Evolutionary conservation across 73 alveolate species (phyloP).

Genomic region (Loxodes magnus): DNA sequence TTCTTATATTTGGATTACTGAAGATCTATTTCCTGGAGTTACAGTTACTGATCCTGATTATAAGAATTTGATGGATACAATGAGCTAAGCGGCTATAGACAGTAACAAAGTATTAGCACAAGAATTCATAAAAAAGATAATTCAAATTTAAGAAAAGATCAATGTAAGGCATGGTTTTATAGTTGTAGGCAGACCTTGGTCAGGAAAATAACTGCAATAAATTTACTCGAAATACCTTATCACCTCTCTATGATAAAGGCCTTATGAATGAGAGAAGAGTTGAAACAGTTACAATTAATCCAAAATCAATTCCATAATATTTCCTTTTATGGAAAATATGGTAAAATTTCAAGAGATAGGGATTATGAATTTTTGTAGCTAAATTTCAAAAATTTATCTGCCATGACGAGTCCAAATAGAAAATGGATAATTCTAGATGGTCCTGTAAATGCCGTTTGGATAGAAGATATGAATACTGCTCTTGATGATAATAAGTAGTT

Average conservation of each 20-base stretch:
- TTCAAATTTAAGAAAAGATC: conserved; percentile 96
- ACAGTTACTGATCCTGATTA: conserved; percentile 95
- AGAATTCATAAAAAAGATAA: conserved; percentile 87
- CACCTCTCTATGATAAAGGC: conserved; percentile 89
- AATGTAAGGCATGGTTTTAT: conserved; percentile 98
- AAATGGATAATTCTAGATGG: conserved; percentile 99
- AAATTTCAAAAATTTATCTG: conserved; percentile 78
- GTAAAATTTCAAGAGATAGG: conserved; percentile 97
- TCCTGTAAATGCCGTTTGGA: conserved; percentile 99
- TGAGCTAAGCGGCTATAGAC: conserved; percentile 50
- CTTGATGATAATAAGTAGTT: conserved; percentile 96
- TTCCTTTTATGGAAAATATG: conserved; percentile 87
- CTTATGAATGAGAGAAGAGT: conserved; percentile 81
- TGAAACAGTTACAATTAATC: conserved; percentile 76
- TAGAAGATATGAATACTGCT: conserved; percentile 97
- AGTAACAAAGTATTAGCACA: conserved; percentile 81
- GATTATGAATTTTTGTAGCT: conserved; percentile 95
- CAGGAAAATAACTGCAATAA: conserved; percentile 93
- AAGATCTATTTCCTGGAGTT: conserved; percentile 97
- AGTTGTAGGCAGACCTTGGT: conserved; percentile 98
- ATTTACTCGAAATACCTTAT: conserved; percentile 84
- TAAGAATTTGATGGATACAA: conserved; percentile 68
- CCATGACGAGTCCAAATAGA: conserved; percentile 58
- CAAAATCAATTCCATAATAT: conserved; percentile 94
- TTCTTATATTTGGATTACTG: conserved; percentile 86